phyloP scores from a whole-genome alignment of 768 basidiomycete genomes.

The Lentinula lateritia region DNA sequence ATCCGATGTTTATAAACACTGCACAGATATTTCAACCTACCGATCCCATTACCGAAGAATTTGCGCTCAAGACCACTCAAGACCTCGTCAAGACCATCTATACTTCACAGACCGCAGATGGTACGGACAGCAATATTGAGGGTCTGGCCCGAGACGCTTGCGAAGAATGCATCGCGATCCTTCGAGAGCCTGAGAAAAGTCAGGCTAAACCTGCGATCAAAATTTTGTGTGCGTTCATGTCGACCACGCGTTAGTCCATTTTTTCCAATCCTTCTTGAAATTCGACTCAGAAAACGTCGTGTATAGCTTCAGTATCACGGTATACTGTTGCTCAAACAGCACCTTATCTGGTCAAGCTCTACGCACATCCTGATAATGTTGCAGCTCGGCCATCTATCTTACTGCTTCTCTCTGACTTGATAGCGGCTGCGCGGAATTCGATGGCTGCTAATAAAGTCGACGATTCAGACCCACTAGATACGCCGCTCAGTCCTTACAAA shows the following conservation, averaged over 20 bases:
- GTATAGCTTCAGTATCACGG: constrained; percentile 58
- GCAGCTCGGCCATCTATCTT: constrained; percentile 64
- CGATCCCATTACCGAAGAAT: constrained; percentile 66
- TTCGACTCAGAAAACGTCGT: not conserved
- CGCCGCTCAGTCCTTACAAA: constrained; percentile 55
- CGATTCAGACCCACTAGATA: constrained; percentile 12
- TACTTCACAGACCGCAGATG: constrained; percentile 33
- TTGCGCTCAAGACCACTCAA: constrained; percentile 67
- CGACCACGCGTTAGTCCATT: constrained; percentile 64
- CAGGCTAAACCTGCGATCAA: constrained; percentile 87
- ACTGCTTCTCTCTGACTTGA: constrained; percentile 59
- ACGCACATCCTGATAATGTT: constrained; percentile 65
- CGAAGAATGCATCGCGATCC: constrained; percentile 71
- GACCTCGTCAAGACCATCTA: constrained; percentile 74
- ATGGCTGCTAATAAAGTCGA: constrained; percentile 12
- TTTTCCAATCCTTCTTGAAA: not conserved
- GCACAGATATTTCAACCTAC: constrained; percentile 88
- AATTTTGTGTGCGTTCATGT: constrained; percentile 70
- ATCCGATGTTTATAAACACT: not conserved
- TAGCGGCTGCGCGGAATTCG: constrained; percentile 47
- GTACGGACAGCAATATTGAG: constrained; percentile 36
- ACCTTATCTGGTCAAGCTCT: constrained; percentile 73
- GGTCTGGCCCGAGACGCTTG: constrained; percentile 72
- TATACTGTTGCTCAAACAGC: constrained; percentile 65
- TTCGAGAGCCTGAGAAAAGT: constrained; percentile 90